phyloP scores from a whole-genome alignment of 495 filamentous ascomycete genomes.

The Cudoniella acicularis region DNA sequence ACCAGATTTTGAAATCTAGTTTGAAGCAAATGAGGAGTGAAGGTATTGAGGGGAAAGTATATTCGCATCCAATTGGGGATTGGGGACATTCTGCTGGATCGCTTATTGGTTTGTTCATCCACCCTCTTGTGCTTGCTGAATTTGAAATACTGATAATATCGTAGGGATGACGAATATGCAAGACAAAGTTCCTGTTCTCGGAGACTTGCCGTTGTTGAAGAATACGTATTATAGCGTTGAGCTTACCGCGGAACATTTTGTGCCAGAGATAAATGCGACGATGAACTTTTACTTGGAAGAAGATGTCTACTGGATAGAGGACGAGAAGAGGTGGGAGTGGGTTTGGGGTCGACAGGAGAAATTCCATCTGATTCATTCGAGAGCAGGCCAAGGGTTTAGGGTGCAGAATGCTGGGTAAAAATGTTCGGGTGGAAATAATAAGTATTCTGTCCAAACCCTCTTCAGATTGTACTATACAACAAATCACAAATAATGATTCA shows the following conservation, averaged over 20 bases:
- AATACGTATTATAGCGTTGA: slow-evolving; percentile 46
- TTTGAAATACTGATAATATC: background rate
- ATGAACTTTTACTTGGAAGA: slow-evolving; percentile 43
- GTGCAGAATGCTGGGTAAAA: too few relatives aligned
- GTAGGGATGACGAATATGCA: slow-evolving; percentile 46
- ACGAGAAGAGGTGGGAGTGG: slow-evolving; percentile 37
- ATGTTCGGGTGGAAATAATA: too few relatives aligned
- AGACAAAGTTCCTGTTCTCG: slow-evolving; percentile 36
- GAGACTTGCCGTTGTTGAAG: slow-evolving; percentile 37
- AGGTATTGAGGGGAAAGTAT: slow-evolving; percentile 41
- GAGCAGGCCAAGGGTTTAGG: too few relatives aligned
- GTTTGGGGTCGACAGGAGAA: slow-evolving; percentile 41
- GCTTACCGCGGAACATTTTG: slow-evolving; percentile 41
- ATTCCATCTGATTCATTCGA: slow-evolving; percentile 38
- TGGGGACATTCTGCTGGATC: slow-evolving; percentile 46
- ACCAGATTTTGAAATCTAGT: slow-evolving; percentile 35
- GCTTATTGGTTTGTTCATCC: slow-evolving; percentile 34
- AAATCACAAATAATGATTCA: too few relatives aligned
- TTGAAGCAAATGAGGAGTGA: slow-evolving; percentile 36
- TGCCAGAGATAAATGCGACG: slow-evolving; percentile 37
- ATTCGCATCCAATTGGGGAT: slow-evolving; percentile 46
- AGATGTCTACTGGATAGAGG: slow-evolving; percentile 36
- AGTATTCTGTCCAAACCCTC: too few relatives aligned
- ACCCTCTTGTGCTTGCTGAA: background rate
- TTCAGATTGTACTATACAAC: too few relatives aligned